phyloP scores from a whole-genome alignment of 352 stramenopile species.

The Thalassiosira livingstoniorum region DNA sequence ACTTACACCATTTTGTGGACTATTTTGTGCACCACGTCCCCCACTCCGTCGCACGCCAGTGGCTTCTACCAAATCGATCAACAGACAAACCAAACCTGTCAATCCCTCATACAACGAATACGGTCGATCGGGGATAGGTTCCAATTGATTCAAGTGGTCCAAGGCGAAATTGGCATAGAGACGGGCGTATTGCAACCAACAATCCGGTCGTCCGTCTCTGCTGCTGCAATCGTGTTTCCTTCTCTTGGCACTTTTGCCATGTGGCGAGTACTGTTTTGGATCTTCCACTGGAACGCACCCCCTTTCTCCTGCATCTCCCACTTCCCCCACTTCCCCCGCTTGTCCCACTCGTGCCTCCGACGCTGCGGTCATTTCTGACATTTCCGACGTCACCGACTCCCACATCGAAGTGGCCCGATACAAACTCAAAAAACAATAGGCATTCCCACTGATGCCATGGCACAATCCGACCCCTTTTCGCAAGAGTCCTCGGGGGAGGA shows the following conservation, averaged over 20 bases:
- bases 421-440: conserved; percentile 72
- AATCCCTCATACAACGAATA: conserved; percentile 67
- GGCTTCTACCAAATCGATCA: conserved; percentile 34
- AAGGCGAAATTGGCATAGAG: conserved; percentile 57
- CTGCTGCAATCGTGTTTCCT: not conserved
- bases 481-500: conserved; percentile 70
- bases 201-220: conserved; percentile 18
- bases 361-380: not conserved
- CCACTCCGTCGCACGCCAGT: too few relatives aligned
- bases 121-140: conserved; percentile 57
- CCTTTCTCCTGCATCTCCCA: too few relatives aligned
- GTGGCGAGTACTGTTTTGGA: too few relatives aligned
- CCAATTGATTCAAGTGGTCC: conserved; percentile 48
- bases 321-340: conserved; percentile 2
- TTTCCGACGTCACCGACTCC: not conserved
- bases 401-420: conserved; percentile 3
- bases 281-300: not conserved
- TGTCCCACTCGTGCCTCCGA: too few relatives aligned
- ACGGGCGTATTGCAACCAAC: conserved; percentile 28
- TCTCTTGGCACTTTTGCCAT: not conserved
- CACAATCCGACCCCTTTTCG: conserved; percentile 77
- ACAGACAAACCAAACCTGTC: conserved; percentile 48
- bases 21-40: too few relatives aligned
- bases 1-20: too few relatives aligned
- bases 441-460: conserved; percentile 80